phyloP scores from a whole-genome alignment of 208 protist species.

The Leishmania arabica region DNA sequence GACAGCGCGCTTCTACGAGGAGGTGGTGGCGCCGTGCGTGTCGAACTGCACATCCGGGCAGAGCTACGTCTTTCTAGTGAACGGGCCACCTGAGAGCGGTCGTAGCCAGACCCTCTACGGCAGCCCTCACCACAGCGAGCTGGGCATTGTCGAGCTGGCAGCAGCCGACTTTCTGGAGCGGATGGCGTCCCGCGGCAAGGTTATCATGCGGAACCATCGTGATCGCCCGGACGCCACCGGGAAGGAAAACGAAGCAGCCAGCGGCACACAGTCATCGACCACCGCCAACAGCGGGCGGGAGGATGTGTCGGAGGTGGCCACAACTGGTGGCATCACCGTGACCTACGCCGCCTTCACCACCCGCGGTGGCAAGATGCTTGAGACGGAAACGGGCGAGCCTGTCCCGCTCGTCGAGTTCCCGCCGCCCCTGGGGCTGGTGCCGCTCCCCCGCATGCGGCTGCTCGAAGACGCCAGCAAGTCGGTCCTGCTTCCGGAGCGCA shows the following conservation, averaged over 20 bases:
- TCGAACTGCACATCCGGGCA: conserved; percentile 76
- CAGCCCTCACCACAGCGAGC: conserved; percentile 77
- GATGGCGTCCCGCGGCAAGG: conserved; percentile 37
- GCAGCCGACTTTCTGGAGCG: conserved; percentile 70
- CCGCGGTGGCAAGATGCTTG: conserved; percentile 57
- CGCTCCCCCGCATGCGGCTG: conserved; percentile 74
- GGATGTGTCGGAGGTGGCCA: conserved; percentile 19
- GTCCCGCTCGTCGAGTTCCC: conserved; percentile 78
- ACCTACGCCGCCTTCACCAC: conserved; percentile 83
- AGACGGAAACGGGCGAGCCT: conserved; percentile 58
- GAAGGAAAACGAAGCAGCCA: conserved; percentile 16
- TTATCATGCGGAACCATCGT: conserved; percentile 38
- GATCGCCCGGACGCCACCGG: conserved; percentile 17
- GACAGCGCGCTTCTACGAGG: conserved; percentile 73
- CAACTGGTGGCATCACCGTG: conserved; percentile 55
- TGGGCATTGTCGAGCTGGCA: conserved; percentile 81
- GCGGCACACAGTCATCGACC: conserved; percentile 10
- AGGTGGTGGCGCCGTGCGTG: conserved; percentile 83
- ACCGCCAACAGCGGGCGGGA: conserved; percentile 10
- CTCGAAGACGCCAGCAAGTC: conserved; percentile 54
- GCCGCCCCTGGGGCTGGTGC: conserved; percentile 65
- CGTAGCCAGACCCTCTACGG: conserved; percentile 89
- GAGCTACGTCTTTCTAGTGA: conserved; percentile 85
- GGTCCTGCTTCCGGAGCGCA: conserved; percentile 71
- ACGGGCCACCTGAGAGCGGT: conserved; percentile 75